Evolutionary conservation across 2,329 filamentous ascomycete species (phyloP).

Genomic region (Aphanocladium album): DNA sequence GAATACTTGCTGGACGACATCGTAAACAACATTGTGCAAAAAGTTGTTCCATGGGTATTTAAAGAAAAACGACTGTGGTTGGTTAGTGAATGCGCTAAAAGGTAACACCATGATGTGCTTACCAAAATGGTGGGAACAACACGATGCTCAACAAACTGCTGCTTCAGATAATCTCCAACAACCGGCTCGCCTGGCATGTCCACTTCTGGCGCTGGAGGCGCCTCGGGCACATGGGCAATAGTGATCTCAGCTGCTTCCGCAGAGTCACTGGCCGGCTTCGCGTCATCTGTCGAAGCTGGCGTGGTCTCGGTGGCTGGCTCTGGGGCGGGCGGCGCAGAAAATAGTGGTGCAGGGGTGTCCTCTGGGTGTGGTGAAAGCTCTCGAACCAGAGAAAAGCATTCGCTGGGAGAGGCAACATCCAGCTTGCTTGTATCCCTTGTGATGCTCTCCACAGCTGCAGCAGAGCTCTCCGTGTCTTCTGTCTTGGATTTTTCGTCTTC

Average conservation of each 20-base stretch:
- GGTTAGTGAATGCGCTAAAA: slow-evolving; percentile 15
- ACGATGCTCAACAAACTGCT: slow-evolving; percentile 89
- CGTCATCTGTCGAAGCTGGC: slow-evolving; percentile 7
- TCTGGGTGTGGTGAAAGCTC: slow-evolving; percentile 54
- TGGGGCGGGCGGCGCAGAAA: slow-evolving; percentile 28
- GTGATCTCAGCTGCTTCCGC: slow-evolving; percentile 3
- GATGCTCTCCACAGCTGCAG: slow-evolving; percentile 9
- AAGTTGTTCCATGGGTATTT: slow-evolving; percentile 99
- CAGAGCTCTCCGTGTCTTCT: slow-evolving; percentile 13
- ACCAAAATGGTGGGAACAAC: slow-evolving; percentile 95
- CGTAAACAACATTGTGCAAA: slow-evolving; percentile 97
- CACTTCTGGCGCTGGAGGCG: slow-evolving; percentile 11
- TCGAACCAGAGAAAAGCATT: slow-evolving; percentile 9
- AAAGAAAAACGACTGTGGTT: slow-evolving; percentile 87
- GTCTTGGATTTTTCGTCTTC: slow-evolving; percentile 14
- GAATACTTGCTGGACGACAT: slow-evolving; percentile 98
- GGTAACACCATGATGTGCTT: slow-evolving; percentile 37
- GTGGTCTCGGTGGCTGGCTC: slow-evolving; percentile 24
- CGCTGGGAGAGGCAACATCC: slow-evolving; percentile 1
- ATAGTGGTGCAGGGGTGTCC: slow-evolving; percentile 63
- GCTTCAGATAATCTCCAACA: slow-evolving; percentile 91
- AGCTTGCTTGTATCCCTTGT: slow-evolving; percentile 6
- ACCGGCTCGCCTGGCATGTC: slow-evolving; percentile 53
- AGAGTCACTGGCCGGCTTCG: slow-evolving; percentile 6
- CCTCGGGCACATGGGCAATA: slow-evolving; percentile 13